These are phyloP conservation scores for Mycena leptocephala DNA, from an alignment of 768 basidiomycete species.

Conservation along the genomic window DNA sequence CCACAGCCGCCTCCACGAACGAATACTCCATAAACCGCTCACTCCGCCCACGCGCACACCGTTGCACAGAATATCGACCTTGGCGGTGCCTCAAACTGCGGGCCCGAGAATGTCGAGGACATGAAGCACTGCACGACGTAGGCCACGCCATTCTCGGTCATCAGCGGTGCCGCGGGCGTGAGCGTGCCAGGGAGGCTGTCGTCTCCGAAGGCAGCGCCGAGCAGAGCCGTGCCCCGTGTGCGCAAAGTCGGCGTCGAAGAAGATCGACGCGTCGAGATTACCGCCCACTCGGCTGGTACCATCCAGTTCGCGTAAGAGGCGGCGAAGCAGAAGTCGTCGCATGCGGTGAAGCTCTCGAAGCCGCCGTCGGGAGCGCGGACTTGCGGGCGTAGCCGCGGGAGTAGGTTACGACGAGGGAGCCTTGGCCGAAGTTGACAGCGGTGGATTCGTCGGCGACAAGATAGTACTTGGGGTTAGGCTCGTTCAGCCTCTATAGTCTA, in stretches of 20 bases:
- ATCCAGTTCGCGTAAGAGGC: slow-evolving; percentile 56
- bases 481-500: too few relatives aligned
- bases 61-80: slow-evolving; percentile 64
- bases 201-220: slow-evolving; percentile 59
- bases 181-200: slow-evolving; percentile 60
- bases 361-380: slow-evolving; percentile 57
- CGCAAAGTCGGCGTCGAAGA: slow-evolving; percentile 58
- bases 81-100: slow-evolving; percentile 50
- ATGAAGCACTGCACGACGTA: slow-evolving; percentile 62
- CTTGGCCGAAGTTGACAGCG: slow-evolving; percentile 64
- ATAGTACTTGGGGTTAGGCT: too few relatives aligned
- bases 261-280: slow-evolving; percentile 59
- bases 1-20: slow-evolving; percentile 51
- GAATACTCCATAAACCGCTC: slow-evolving; percentile 55
- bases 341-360: slow-evolving; percentile 59
- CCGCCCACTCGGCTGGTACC: slow-evolving; percentile 56
- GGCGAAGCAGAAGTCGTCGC: slow-evolving; percentile 59
- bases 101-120: slow-evolving; percentile 55
- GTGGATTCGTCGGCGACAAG: slow-evolving; percentile 58
- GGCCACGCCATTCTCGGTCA: slow-evolving; percentile 44
- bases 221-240: slow-evolving; percentile 57
- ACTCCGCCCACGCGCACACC: slow-evolving; percentile 50
- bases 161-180: slow-evolving; percentile 46
- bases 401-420: slow-evolving; percentile 61
- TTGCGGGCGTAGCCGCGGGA: slow-evolving; percentile 64